Evolutionary conservation across 768 basidiomycete genomes (phyloP), one percentile per base, ranked within the genome.

Genomic region (Lactarius vividus): DNA sequence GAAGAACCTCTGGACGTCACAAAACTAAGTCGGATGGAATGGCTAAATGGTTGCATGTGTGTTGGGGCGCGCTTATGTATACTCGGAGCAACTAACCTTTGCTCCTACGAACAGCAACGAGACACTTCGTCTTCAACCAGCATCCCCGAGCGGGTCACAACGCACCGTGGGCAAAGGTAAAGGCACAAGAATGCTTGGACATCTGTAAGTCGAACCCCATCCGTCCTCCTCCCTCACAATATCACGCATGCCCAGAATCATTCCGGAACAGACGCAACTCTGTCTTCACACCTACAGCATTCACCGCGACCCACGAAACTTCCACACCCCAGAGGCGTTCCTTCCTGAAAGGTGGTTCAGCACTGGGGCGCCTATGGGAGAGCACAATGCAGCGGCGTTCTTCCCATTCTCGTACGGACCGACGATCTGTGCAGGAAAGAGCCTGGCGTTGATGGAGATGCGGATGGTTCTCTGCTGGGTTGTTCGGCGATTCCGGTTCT

Each of bases 341-440:
- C 13, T 59, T 13, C 59, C 59, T 5, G 20, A 59, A 40, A 40
- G 59, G 4, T 59, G 59, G 59, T 23, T 59, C 7, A 23, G 28
- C 31, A 20, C 56, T 3, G 56, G 31, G 5, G 35, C 31, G 23
- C 31, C 29, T 0, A n/a, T 16, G 16, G 33, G 33, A 23, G 59
- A 35, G 28, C 56, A 56, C 46, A 59, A 71, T 55, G 33, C 58
- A 8, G 23, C 18, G 6, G 67, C 70, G 23, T 72, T 68, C 60
- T 64, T 67, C 31, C 67, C 72, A 9, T 70, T 70, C 29, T 69
- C 72, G 18, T 60, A 57, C 26, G 72, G 72, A 7, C 70, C 71
- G 15, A 56, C 59, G 29, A 63, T 55, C 2, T 72, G 71, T 61
- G 66, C 59, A 8, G 71, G 71, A 18, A 66, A 65, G 53, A 65